Base-by-base conservation (phyloP, 257 asterid species). In the Scutellaria galericulata region DNA sequence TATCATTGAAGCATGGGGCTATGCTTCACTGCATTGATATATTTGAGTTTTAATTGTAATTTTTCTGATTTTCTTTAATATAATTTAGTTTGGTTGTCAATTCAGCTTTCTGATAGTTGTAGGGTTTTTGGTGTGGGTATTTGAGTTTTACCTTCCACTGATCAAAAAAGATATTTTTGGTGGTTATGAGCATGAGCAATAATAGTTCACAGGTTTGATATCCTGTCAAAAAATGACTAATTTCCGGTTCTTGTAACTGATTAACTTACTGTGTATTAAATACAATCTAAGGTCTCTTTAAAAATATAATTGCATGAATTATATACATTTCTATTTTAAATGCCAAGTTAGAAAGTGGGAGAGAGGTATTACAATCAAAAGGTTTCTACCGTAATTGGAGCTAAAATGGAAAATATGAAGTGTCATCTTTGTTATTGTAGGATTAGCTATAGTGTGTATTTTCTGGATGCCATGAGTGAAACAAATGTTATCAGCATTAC, bases 221-320 rank as follows among this genome's bases (percentile, higher is more conserved):
- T 12, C 18, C 53, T 64, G 50, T 18, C 8, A 41, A 50, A 50
- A 50, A 52, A 14, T 37, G 47, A 27, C 48, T 9, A 64, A 9
- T 24, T 72, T 56, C 9, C 45, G 40, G 20, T 27, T 65, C 66
- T 14, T 68, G 20, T 73, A 60, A 58, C 31, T 75, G 68, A 50
- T 42, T 15, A 8, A 40, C 41, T 69, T 14, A 53, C 27, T 37
- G 27, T 44, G 27, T 11, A 10, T 57, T 57, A 53, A n/a, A 48
- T 41, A 39, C 10, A 55, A 53, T 68, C 44, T 60, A 9, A 60
- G 41, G 65, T 24, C 58, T 22, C 65, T 62, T 46, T 52, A 41
- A 3, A 51, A 14, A 7, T 37, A 6, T 53, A 20, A n/a, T 2
- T 18, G 46, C 47, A 41, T 31, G 59, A 47, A 63, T 18, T 66